Evolutionary conservation across 2,329 filamentous ascomycete genomes (phyloP).

Genomic region (Podosphaera xanthii): DNA sequence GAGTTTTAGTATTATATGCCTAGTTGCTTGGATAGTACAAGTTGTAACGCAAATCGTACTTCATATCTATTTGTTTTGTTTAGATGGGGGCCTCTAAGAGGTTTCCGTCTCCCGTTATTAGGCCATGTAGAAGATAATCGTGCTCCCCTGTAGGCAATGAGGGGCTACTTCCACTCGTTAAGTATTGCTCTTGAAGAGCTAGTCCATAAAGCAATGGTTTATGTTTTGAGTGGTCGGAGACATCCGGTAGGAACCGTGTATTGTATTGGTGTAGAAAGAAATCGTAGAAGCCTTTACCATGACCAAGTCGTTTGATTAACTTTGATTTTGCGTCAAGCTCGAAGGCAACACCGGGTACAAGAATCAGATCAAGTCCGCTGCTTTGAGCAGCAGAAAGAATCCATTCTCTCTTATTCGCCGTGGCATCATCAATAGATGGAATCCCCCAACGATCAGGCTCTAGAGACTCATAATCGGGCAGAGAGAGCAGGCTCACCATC

Average conservation of each 20-base stretch:
- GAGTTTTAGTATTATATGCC: too few relatives aligned
- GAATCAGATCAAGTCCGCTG: constrained; percentile 53
- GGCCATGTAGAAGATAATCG: constrained; percentile 60
- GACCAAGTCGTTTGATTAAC: constrained; percentile 54
- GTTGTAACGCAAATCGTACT: too few relatives aligned
- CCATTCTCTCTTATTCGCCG: constrained; percentile 43
- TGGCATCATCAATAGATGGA: constrained; percentile 50
- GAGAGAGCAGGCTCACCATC: constrained; percentile 59
- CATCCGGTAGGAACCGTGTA: constrained; percentile 19
- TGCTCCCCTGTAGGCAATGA: constrained; percentile 50
- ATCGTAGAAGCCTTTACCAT: constrained; percentile 95
- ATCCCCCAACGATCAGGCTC: constrained; percentile 78
- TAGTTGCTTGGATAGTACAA: too few relatives aligned
- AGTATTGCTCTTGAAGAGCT: constrained; percentile 66
- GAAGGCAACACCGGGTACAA: constrained; percentile 87
- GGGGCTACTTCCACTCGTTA: constrained; percentile 32
- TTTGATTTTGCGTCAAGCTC: constrained; percentile 33
- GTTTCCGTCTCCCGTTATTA: constrained; percentile 49
- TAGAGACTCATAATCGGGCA: constrained; percentile 58
- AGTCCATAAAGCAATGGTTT: constrained; percentile 45
- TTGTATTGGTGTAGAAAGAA: constrained; percentile 62
- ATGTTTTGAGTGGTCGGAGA: constrained; percentile 24
- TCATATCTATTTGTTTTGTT: neutral
- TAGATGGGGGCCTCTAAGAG: constrained; percentile 20
- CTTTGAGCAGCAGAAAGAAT: constrained; percentile 30